Conservation (phyloP, 768 basidiomycete genomes). For the Lyophyllum decastes region DNA sequence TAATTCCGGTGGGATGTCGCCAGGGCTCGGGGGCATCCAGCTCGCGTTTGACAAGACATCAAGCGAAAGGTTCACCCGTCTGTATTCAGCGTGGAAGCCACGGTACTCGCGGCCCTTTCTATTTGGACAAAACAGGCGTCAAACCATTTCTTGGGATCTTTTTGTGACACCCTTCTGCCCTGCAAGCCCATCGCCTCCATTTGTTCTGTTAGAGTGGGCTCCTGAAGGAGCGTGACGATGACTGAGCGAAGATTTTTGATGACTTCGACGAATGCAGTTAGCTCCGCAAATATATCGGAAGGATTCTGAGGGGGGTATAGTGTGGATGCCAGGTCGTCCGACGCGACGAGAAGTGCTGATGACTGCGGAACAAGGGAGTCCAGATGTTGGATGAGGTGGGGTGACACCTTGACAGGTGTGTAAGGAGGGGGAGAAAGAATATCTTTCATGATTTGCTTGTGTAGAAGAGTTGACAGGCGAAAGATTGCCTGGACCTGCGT, state of each 20-base stretch:
- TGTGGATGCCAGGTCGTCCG: constrained; percentile 69
- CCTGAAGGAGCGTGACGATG: constrained; percentile 24
- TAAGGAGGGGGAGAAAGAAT: constrained; percentile 36
- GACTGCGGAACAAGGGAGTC: constrained; percentile 56
- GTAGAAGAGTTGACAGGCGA: constrained; percentile 60
- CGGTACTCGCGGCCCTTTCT: constrained; percentile 36
- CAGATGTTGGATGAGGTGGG: constrained; percentile 31
- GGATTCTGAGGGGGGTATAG: constrained; percentile 66
- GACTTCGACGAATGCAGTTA: constrained; percentile 36
- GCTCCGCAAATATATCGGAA: constrained; percentile 37
- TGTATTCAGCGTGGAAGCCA: constrained; percentile 27
- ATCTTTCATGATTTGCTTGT: constrained; percentile 59
- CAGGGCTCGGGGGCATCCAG: not conserved
- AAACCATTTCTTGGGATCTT: constrained; percentile 59
- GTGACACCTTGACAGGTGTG: constrained; percentile 16
- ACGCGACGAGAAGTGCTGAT: constrained; percentile 47
- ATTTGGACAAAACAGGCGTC: constrained; percentile 66
- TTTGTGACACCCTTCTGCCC: constrained; percentile 18
- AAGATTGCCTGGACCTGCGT: constrained; percentile 59
- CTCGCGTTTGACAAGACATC: not conserved
- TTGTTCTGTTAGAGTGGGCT: constrained; percentile 28
- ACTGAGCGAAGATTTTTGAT: constrained; percentile 37
- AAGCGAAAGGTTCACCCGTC: not conserved
- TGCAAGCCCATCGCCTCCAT: constrained; percentile 25
- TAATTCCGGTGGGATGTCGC: not conserved